Percentiles rank a stretch among this genome's conserved stretches.
These are phyloP conservation scores for Colletotrichum sp. DNA, from an alignment of 2,329 filamentous ascomycete species.

Conservation along the genomic window DNA sequence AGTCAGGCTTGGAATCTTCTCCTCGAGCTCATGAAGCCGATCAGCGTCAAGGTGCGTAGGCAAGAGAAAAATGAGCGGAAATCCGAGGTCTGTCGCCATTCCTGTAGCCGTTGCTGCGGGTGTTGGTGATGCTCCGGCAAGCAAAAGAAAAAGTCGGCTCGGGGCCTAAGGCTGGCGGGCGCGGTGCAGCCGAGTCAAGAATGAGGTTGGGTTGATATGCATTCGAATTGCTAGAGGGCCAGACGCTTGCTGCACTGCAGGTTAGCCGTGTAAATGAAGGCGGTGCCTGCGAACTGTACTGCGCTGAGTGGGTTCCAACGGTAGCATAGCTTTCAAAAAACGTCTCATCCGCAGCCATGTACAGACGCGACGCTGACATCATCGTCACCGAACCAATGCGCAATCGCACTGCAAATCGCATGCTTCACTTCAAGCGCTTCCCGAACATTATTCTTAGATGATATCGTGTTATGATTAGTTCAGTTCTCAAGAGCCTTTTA, in stretches of 20 bases:
- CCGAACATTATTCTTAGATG: neutral
- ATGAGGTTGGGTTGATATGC: neutral
- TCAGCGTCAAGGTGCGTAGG: conserved; percentile 69
- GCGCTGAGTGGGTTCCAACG: neutral
- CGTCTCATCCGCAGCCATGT: neutral
- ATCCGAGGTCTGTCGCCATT: conserved; percentile 28
- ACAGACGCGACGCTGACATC: neutral
- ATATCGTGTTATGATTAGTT: neutral
- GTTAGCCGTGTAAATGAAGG: neutral
- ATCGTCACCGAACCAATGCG: neutral
- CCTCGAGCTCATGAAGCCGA: conserved; percentile 68
- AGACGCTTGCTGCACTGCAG: neutral
- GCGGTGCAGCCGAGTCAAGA: neutral
- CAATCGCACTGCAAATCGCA: neutral
- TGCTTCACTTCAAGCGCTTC: neutral
- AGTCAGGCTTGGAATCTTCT: conserved; percentile 69
- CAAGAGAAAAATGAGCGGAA: conserved; percentile 76
- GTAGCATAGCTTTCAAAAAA: neutral
- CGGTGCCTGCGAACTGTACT: neutral
- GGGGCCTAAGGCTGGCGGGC: neutral
- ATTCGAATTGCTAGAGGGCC: neutral
- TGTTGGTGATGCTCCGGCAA: neutral
- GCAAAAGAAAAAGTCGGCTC: neutral
- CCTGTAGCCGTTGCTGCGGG: neutral
- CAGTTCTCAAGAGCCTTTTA: neutral